A percentile compares a stretch with the other conserved stretches of the same genome.
phyloP scores from a whole-genome alignment of 257 asterid species.

The Ehretia macrophylla region DNA sequence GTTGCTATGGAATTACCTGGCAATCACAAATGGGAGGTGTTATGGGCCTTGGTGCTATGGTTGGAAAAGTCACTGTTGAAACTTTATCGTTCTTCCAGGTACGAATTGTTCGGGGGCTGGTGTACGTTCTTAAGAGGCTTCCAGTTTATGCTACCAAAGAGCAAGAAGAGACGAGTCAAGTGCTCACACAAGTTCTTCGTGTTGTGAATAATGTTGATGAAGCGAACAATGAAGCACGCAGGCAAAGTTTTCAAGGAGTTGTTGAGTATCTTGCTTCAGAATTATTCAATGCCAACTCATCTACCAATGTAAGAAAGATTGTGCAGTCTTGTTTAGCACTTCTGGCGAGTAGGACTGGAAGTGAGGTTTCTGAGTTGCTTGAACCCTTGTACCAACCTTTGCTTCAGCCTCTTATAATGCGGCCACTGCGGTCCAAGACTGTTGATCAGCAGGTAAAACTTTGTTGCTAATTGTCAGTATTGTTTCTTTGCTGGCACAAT shows the following conservation, averaged over 20 bases:
- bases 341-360: slow-evolving; percentile 96
- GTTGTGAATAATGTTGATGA: slow-evolving; percentile 97
- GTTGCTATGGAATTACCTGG: slow-evolving; percentile 94
- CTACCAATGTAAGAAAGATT: slow-evolving; percentile 80
- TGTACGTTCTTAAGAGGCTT: slow-evolving; percentile 93
- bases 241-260: slow-evolving; percentile 94
- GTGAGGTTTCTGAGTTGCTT: slow-evolving; percentile 98
- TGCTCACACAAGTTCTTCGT: slow-evolving; percentile 93
- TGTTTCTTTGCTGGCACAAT: slow-evolving; percentile 9
- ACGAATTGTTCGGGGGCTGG: slow-evolving; percentile 79
- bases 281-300: slow-evolving; percentile 80
- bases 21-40: slow-evolving; percentile 99
- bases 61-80: slow-evolving; percentile 95
- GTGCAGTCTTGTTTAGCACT: slow-evolving; percentile 99
- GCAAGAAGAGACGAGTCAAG: slow-evolving; percentile 98
- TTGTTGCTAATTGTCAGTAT: slow-evolving; percentile 7
- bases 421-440: slow-evolving; percentile 90
- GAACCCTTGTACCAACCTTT: slow-evolving; percentile 90
- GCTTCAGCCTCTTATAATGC: slow-evolving; percentile 91
- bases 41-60: slow-evolving; percentile 93
- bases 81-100: slow-evolving; percentile 82
- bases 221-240: slow-evolving; percentile 89
- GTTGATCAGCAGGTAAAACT: slow-evolving; percentile 88
- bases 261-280: slow-evolving; percentile 93
- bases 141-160: slow-evolving; percentile 90